These are phyloP conservation scores for Colletotrichum limetticola DNA, from an alignment of 2,329 filamentous ascomycete genomes.

Conservation along the genomic window DNA sequence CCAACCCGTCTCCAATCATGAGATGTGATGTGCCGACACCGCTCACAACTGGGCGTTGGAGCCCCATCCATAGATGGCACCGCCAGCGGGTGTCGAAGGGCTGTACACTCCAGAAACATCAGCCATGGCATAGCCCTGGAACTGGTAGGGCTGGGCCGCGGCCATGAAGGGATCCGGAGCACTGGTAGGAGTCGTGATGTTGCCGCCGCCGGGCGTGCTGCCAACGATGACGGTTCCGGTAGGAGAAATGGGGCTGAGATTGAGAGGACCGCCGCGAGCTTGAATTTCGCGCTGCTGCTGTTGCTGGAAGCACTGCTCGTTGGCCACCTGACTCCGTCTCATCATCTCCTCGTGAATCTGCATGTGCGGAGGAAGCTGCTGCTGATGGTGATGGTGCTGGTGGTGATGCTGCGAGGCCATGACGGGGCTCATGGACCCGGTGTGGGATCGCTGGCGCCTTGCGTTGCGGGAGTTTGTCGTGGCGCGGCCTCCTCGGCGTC, in stretches of 20 bases:
- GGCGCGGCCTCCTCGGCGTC: constrained; percentile 47
- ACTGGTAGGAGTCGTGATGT: not conserved
- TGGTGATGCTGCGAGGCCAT: not conserved
- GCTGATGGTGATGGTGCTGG: not conserved
- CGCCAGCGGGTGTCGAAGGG: not conserved
- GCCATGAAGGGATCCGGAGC: not conserved
- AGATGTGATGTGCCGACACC: not conserved
- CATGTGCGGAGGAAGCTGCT: not conserved
- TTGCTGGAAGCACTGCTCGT: not conserved
- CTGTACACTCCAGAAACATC: constrained; percentile 30
- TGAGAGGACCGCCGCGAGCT: not conserved
- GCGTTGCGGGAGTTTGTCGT: constrained; percentile 38
- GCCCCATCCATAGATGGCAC: constrained; percentile 24
- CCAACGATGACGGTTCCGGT: not conserved
- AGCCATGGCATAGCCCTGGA: constrained; percentile 20
- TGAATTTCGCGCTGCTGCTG: not conserved
- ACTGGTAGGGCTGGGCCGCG: constrained; percentile 5
- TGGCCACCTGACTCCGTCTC: not conserved
- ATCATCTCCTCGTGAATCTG: not conserved
- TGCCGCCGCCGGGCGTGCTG: not conserved
- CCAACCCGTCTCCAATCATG: not conserved
- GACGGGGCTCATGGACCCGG: constrained; percentile 1
- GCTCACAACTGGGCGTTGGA: constrained; percentile 10
- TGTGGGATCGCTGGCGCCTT: constrained; percentile 9
- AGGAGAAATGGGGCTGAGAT: not conserved